A percentile compares a stretch with the other conserved stretches of the same genome.
These are phyloP conservation scores for Chaetomiaceae sp. DNA, from an alignment of 2,329 filamentous ascomycete genomes.

Conservation along the genomic window DNA sequence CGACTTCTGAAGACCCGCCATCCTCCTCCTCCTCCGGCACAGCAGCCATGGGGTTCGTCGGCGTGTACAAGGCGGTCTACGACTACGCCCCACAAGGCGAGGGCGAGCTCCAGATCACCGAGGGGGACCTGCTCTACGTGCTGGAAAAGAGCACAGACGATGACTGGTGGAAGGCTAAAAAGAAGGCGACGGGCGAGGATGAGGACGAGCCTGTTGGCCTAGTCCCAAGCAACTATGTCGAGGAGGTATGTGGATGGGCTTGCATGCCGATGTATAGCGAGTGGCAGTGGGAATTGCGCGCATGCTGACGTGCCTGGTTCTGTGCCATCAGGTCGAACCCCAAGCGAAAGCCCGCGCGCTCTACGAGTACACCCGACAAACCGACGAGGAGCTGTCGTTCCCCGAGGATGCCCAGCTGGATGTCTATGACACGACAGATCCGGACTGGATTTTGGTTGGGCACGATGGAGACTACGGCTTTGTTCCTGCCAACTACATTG, in stretches of 20 bases:
- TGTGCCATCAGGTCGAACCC: constrained; percentile 49
- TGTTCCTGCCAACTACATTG: constrained; percentile 93
- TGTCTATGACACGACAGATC: constrained; percentile 86
- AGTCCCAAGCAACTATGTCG: constrained; percentile 91
- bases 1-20: too few species aligned
- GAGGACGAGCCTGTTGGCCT: constrained; percentile 88
- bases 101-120: constrained; percentile 76
- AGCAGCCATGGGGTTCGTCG: constrained; percentile 76
- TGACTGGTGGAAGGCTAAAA: constrained; percentile 97
- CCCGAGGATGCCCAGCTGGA: constrained; percentile 78
- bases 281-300: too few species aligned
- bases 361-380: constrained; percentile 97
- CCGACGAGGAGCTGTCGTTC: constrained; percentile 95
- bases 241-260: constrained; percentile 60
- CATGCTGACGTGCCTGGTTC: not conserved
- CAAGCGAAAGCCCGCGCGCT: constrained; percentile 74
- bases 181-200: constrained; percentile 75
- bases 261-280: too few species aligned
- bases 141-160: constrained; percentile 73
- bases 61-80: constrained; percentile 85
- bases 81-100: constrained; percentile 86
- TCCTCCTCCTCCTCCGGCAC: too few species aligned
- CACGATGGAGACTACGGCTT: constrained; percentile 85
- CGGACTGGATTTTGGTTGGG: constrained; percentile 94
- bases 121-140: constrained; percentile 86